These are phyloP conservation scores for Dryadomyces quercus-mongolicae DNA, from an alignment of 2,329 filamentous ascomycete genomes.

Conservation along the genomic window DNA sequence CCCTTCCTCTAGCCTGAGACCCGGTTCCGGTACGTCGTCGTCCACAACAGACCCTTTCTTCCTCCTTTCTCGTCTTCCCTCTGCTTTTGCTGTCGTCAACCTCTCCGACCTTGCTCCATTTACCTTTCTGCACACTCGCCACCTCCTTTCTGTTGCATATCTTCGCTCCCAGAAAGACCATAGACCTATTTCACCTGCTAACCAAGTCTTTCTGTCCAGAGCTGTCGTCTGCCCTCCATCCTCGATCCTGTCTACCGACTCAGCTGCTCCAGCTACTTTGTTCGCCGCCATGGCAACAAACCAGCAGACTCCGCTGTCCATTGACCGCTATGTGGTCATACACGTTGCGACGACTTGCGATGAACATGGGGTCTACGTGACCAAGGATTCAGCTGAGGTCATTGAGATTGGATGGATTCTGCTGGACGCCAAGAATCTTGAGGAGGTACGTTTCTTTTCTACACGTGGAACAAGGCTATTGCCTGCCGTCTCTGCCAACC, in stretches of 20 bases:
- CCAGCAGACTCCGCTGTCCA: constrained; percentile 46
- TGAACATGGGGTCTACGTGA: constrained; percentile 98
- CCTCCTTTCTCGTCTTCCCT: not conserved
- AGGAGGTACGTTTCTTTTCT: constrained; percentile 55
- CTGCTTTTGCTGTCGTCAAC: not conserved
- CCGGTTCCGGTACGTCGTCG: not conserved
- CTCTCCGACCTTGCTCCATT: not conserved
- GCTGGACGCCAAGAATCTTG: constrained; percentile 78
- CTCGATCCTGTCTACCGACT: not conserved
- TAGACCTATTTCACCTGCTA: not conserved
- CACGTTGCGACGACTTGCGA: constrained; percentile 98
- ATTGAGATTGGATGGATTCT: constrained; percentile 99
- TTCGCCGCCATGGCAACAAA: constrained; percentile 27
- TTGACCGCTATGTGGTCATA: constrained; percentile 96
- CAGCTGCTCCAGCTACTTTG: not conserved
- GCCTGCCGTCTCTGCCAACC: not conserved
- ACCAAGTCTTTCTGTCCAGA: too few relatives aligned
- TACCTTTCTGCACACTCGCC: not conserved
- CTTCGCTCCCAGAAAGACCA: not conserved
- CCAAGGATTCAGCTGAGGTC: constrained; percentile 97
- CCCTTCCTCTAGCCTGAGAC: constrained; percentile 7
- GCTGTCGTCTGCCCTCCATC: not conserved
- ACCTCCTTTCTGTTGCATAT: not conserved
- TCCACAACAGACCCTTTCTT: not conserved
- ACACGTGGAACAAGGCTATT: not conserved